phyloP scores from a whole-genome alignment of 2,329 filamentous ascomycete genomes.

The Aspergillus ochraceoroseus region DNA sequence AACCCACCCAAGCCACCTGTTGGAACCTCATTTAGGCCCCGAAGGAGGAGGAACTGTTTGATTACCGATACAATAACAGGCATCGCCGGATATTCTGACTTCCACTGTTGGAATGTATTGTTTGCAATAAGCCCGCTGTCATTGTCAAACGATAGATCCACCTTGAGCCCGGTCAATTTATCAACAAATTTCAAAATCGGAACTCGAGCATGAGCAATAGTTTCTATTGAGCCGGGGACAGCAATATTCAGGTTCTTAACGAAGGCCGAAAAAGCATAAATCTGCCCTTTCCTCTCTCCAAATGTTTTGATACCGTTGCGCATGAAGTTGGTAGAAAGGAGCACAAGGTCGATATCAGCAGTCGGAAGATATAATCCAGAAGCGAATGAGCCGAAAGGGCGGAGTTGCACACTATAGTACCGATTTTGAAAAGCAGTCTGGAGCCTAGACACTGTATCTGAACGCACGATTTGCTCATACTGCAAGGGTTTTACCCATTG shows the following conservation, averaged over 20 bases:
- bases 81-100: conserved; percentile 73
- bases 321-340: conserved; percentile 61
- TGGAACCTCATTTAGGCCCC: conserved; percentile 84
- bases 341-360: conserved; percentile 90
- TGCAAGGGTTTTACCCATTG: conserved; percentile 70
- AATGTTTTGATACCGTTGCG: conserved; percentile 49
- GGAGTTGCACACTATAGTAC: conserved; percentile 60
- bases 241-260: conserved; percentile 57
- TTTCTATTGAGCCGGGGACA: conserved; percentile 55
- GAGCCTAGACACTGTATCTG: conserved; percentile 66
- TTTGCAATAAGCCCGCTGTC: conserved; percentile 73
- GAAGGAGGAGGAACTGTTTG: conserved; percentile 89
- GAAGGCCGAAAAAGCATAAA: conserved; percentile 60
- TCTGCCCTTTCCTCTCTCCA: conserved; percentile 49
- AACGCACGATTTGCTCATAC: conserved; percentile 72
- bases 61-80: conserved; percentile 78
- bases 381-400: conserved; percentile 88
- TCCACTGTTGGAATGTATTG: conserved; percentile 76
- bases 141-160: conserved; percentile 96
- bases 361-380: conserved; percentile 72
- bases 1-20: conserved; percentile 91
- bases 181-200: conserved; percentile 92
- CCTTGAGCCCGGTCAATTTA: conserved; percentile 67
- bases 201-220: conserved; percentile 72
- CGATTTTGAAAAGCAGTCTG: conserved; percentile 53